Evolutionary conservation across 139 green algal genomes (phyloP), one percentile per base, ranked within the genome.

Genomic region (Coccomyxa sp.): DNA sequence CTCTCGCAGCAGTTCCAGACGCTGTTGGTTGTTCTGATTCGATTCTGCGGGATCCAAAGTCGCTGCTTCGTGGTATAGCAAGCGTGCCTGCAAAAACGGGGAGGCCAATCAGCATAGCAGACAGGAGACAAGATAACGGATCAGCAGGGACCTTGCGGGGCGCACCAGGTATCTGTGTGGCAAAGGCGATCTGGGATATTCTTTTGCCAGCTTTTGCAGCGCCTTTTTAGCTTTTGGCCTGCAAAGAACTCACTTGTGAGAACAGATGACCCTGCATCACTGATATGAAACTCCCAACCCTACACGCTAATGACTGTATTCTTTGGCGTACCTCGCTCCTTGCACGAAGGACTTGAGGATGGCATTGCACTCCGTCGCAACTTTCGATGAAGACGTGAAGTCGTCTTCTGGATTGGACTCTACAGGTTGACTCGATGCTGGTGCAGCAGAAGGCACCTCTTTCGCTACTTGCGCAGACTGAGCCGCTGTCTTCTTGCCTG

Each of bases 11-110:
- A 94, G 85, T 57, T 85, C n/a, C 32, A 92, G 79, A 18, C 91
- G 86, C 74, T 81, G 82, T 38, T 38, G 84, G 51, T 57, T 77
- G 57, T 18, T 60, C 25, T 15, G 58, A 58, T 17, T 83, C 12
- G 11, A 68, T 57, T 78, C 81, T 13, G 58, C 63, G 28, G 57
- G 58, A 66, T 90, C 86, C 31, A 91, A 76, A 13, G 85, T 85
- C 9, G 89, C 88, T 32, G 88, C 88, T 80, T 94, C 91, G 79
- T 94, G 91, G 76, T 93, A 94, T 38, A 93, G 82, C 45, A 94
- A 38, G 0, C 91, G 86, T 12, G 91, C 91, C 91, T 94, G 85
- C 21, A 77, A 57, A 59, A 38, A 57, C 30, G 32, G 13, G 85
- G 31, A 30, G 17, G 10, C 10, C 32, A 81, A 58, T 21, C 60